A percentile compares a stretch with the other conserved stretches of the same genome.
Evolutionary conservation across 176 grass and related monocot species (phyloP).

Genomic region (Areca catechu): DNA sequence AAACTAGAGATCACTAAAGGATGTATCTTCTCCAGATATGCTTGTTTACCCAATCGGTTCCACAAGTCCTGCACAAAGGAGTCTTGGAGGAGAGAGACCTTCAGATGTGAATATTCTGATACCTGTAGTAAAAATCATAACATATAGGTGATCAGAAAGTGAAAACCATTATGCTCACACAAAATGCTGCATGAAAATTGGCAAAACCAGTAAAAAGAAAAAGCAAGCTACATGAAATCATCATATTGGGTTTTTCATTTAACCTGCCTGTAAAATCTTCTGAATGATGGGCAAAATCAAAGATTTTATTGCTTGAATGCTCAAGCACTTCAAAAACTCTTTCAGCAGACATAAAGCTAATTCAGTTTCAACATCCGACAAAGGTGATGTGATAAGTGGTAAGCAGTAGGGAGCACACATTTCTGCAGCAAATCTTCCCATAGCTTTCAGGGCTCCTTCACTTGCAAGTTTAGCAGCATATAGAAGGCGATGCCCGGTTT

Average conservation of each 20-base stretch:
- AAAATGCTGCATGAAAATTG: too few species aligned
- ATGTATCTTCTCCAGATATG: slow-evolving; percentile 79
- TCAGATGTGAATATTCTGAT: slow-evolving; percentile 75
- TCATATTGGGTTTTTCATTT: slow-evolving; percentile 31
- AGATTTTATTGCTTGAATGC: slow-evolving; percentile 42
- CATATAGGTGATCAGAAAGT: slow-evolving; percentile 27
- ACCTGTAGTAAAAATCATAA: slow-evolving; percentile 39
- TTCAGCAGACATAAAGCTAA: slow-evolving; percentile 51
- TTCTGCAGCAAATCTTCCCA: slow-evolving; percentile 79
- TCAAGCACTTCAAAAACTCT: slow-evolving; percentile 80
- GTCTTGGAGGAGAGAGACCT: slow-evolving; percentile 85
- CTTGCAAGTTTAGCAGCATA: slow-evolving; percentile 73
- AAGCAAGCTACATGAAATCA: slow-evolving; percentile 21
- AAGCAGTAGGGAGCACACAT: slow-evolving; percentile 78
- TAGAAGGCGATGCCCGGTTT: slow-evolving; percentile 49
- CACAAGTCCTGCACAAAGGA: slow-evolving; percentile 85
- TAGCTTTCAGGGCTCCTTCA: slow-evolving; percentile 66
- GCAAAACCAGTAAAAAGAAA: slow-evolving; percentile 5
- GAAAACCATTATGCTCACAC: not conserved
- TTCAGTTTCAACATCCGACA: slow-evolving; percentile 57
- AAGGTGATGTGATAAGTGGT: slow-evolving; percentile 48
- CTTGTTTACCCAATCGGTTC: slow-evolving; percentile 79
- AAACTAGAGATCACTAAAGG: slow-evolving; percentile 71
- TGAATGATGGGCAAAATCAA: slow-evolving; percentile 74
- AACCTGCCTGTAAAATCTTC: slow-evolving; percentile 98